Base-by-base conservation (phyloP, 2,329 filamentous ascomycete species). In the Cladosporium phlei region DNA sequence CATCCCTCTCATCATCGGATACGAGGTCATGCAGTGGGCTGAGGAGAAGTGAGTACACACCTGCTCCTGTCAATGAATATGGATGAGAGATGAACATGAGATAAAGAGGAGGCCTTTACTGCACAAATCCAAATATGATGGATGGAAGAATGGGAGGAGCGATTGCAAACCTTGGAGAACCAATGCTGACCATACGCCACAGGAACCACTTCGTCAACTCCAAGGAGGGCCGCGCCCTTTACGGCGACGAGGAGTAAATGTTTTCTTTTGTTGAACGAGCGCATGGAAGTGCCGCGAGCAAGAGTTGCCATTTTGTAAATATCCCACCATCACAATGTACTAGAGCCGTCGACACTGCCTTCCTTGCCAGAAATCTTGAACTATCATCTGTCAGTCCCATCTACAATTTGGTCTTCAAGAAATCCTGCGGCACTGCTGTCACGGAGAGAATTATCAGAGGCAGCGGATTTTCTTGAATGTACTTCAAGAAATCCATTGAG, bases 1-100 rank as follows among this genome's bases (percentile, higher is more conserved):
- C 20, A 86, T 93, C 50, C 85, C 90, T 29, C 73, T 95, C 59
- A 61, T 93, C 55, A 69, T 77, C 58, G 89, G 79, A 57, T 98
- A 97, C 75, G 81, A 83, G 66, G 66, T 81, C 57, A 86, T 97
- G 84, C 73, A 86, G 66, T 98, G 93, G 93, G 91, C 93, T 57
- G 84, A 80, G 63, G 83, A 95, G 73, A 82, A 83, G 93, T 97
- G 79, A 60, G 82, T 72, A 5, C 14, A 24, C 11, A 16, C 19
- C 10, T 30, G 11, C 22, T 12, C 1, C 5, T 12, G 10, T 38
- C 14, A 42, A 28, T 22, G 5, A 2, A 16, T 3, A 16, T 17
- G 30, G 16, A 46, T 7, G 4, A 20, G 11, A 29, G 2, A 12
- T 11, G 14, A 40, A 16, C n/a, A n/a, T 7, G 17, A 37, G n/a